Conservation (phyloP, 129 eudicot genomes). For the Heracleum sosnowskyi region DNA sequence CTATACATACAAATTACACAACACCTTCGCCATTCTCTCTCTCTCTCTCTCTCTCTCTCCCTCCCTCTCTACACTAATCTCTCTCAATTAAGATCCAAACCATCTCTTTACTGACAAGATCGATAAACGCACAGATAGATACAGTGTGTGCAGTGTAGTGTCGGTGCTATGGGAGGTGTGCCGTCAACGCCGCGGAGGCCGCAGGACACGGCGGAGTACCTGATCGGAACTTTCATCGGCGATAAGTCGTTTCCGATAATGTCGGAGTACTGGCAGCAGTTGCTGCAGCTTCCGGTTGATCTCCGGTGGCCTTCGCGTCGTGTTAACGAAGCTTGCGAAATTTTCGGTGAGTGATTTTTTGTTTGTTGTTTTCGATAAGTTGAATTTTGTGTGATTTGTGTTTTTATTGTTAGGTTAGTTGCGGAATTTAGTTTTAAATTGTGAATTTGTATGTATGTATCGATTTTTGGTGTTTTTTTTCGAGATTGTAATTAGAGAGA, state of each 20-base stretch:
- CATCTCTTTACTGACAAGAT: neutral
- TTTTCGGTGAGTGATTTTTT: slow-evolving; percentile 44
- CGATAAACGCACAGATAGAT: neutral
- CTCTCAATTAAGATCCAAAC: neutral
- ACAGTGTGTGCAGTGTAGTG: neutral
- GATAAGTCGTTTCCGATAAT: slow-evolving; percentile 54
- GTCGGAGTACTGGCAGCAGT: slow-evolving; percentile 86
- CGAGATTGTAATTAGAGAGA: neutral
- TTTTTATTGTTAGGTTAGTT: neutral
- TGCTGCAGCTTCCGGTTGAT: slow-evolving; percentile 64
- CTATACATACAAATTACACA: neutral
- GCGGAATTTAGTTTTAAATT: neutral
- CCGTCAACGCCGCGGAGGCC: slow-evolving; percentile 82
- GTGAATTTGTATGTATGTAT: neutral
- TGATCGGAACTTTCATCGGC: slow-evolving; percentile 72
- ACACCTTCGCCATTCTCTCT: neutral
- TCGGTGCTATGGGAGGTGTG: slow-evolving; percentile 52
- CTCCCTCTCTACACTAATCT: neutral
- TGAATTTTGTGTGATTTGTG: neutral
- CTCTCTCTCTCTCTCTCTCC: too few species aligned
- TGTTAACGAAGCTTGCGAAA: slow-evolving; percentile 61
- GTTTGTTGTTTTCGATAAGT: neutral
- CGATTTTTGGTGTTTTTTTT: neutral
- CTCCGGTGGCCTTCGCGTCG: slow-evolving; percentile 77
- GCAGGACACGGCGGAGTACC: slow-evolving; percentile 72